Evolutionary conservation across 805 yeast species (phyloP).

Genomic region (Starmerella geochares): DNA sequence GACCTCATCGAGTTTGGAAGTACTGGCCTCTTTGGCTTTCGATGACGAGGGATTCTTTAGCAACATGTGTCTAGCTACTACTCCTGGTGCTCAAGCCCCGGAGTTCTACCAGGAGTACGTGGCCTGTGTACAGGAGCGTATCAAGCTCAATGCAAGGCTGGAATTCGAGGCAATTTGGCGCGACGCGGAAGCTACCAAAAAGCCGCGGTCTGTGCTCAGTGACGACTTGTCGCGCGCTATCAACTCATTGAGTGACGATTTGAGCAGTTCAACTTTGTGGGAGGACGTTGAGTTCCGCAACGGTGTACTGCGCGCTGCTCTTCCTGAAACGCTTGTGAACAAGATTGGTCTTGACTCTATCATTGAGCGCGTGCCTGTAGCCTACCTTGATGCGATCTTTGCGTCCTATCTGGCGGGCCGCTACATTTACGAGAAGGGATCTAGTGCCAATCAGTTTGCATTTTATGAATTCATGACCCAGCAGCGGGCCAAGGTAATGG

Average conservation of each 20-base stretch:
- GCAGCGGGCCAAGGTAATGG: slow-evolving; percentile 20
- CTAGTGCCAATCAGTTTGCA: slow-evolving; percentile 58
- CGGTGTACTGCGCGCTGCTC: slow-evolving; percentile 61
- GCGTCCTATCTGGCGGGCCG: slow-evolving; percentile 77
- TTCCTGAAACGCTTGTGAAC: slow-evolving; percentile 61
- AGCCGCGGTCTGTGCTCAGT: slow-evolving; percentile 53
- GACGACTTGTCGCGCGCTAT: slow-evolving; percentile 75
- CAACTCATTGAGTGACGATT: slow-evolving; percentile 75
- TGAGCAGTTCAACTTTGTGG: slow-evolving; percentile 74
- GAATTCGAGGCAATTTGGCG: slow-evolving; percentile 87
- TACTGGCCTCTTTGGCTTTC: slow-evolving; percentile 83
- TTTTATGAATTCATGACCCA: slow-evolving; percentile 37
- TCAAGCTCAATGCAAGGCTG: slow-evolving; percentile 64
- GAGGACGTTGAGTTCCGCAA: slow-evolving; percentile 69
- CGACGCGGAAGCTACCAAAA: slow-evolving; percentile 53
- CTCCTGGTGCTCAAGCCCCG: slow-evolving; percentile 43
- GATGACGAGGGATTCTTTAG: slow-evolving; percentile 72
- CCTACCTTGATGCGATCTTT: slow-evolving; percentile 79
- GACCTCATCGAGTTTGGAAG: slow-evolving; percentile 91
- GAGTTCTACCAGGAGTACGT: slow-evolving; percentile 76
- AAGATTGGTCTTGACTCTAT: slow-evolving; percentile 55
- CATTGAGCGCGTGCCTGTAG: slow-evolving; percentile 68
- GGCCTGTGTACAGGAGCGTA: slow-evolving; percentile 63
- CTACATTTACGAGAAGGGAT: slow-evolving; percentile 73
- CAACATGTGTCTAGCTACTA: slow-evolving; percentile 58